A percentile compares a stretch with the other conserved stretches of the same genome.
phyloP scores from a whole-genome alignment of 768 basidiomycete species.

The Tephrocybe rancida region DNA sequence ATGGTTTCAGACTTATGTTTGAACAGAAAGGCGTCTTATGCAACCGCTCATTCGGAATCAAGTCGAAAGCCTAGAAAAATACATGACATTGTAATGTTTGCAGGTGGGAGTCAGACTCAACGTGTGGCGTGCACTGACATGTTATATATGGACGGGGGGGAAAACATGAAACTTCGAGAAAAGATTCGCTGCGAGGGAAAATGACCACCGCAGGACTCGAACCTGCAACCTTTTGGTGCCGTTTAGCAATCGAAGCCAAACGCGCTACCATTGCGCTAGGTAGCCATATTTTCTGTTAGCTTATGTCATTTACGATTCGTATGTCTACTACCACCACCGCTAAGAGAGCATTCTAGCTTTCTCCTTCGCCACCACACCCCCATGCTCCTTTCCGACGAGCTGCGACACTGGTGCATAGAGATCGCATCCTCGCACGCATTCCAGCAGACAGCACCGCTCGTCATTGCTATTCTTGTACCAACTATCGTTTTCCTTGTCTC shows the following conservation, averaged over 20 bases:
- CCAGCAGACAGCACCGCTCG: constrained; percentile 60
- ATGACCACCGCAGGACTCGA: constrained; percentile 71
- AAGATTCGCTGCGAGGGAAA: no score
- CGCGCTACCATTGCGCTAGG: constrained; percentile 96
- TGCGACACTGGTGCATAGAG: constrained; percentile 39
- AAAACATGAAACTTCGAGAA: no score
- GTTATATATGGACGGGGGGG: no score
- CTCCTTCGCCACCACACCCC: constrained; percentile 25
- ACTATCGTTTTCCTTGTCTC: constrained; percentile 48
- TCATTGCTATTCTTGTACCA: constrained; percentile 57
- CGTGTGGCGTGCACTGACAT: no score
- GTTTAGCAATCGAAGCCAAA: constrained; percentile 85
- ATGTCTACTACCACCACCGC: not conserved
- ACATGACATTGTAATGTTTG: no score
- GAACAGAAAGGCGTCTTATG: no score
- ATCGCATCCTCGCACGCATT: constrained; percentile 43
- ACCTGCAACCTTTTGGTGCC: constrained; percentile 95
- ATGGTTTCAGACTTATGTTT: no score
- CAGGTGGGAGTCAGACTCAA: no score
- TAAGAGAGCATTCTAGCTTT: constrained; percentile 1
- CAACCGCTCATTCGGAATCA: no score
- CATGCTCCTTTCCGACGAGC: constrained; percentile 48
- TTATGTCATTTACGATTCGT: not conserved
- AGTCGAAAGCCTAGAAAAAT: no score
- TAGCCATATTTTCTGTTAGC: constrained; percentile 44